A percentile compares a stretch with the other conserved stretches of the same genome.
phyloP scores from a whole-genome alignment of 2,329 filamentous ascomycete species.

The Diaporthe amygdali region DNA sequence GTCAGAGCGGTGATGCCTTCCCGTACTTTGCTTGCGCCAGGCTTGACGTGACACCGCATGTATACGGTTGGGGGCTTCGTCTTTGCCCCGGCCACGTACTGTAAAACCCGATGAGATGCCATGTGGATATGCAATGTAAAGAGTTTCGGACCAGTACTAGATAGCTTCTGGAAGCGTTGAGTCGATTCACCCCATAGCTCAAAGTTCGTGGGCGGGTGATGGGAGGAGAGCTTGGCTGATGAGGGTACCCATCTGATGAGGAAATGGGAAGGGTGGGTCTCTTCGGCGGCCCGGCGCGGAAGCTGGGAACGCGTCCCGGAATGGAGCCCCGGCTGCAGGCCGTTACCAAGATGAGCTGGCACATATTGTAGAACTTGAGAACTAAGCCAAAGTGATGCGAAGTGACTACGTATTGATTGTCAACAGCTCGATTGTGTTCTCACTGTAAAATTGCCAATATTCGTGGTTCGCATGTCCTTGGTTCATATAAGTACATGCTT shows the following conservation, averaged over 20 bases:
- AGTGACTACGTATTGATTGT: neutral
- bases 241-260: neutral
- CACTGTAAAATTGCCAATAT: neutral
- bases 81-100: slow-evolving; percentile 53
- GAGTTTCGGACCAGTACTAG: neutral
- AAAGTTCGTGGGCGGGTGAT: neutral
- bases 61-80: slow-evolving; percentile 57
- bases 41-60: slow-evolving; percentile 70
- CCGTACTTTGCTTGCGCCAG: slow-evolving; percentile 64
- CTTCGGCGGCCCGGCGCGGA: neutral
- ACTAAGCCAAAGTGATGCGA: neutral
- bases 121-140: neutral
- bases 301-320: neutral
- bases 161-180: neutral
- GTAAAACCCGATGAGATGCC: slow-evolving; percentile 20
- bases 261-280: neutral
- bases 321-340: neutral
- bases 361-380: neutral
- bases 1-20: slow-evolving; percentile 65
- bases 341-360: neutral
- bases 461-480: neutral
- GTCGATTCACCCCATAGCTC: neutral
- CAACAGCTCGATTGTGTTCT: neutral
- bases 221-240: neutral
- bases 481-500: neutral